Evolutionary conservation across 148 eudicot species (phyloP), one percentile per base, ranked within the genome.

Genomic region (Rhododendron ferrugineum): DNA sequence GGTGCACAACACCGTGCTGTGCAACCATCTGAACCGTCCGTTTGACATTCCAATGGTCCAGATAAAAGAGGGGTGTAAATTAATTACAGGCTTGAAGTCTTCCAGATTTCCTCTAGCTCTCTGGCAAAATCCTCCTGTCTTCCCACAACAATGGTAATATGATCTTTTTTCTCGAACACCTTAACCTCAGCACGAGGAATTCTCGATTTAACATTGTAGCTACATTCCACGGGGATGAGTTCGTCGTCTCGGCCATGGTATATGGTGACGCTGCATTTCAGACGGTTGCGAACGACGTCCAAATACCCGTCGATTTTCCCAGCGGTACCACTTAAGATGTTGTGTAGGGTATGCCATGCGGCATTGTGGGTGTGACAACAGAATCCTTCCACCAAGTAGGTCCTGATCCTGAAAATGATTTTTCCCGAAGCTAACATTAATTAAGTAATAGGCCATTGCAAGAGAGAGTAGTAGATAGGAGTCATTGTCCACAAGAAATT

Each of bases 31-130:
- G 44, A 40, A 0, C 6, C 6, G 44, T 40, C 44, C 0, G 8
- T 40, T 40, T 0, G 44, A 0, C 44, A 40, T 40, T 40, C 8
- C 44, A 40, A 40, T 40, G 44, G 44, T 40, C 6, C 6, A 40
- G 44, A 28, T 16, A 52, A 23, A 2, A 60, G 2, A 11, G 28
- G 32, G 32, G 32, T 26, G 6, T 66, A 70, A 30, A 30, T 28
- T 28, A 70, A 70, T 70, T 70, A 70, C 75, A 70, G 75, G 20
- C 18, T 70, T 70, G 75, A 70, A 30, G 75, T 70, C 75, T 70
- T 70, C 75, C 75, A 70, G 75, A 70, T 70, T 70, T 70, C 75
- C 75, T 70, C 75, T 14, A 70, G 20, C 75, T 70, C 75, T 30
- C 3, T 30, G 7, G 75, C 75, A 70, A 70, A 70, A 30, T 5